Evolutionary conservation across 2,329 filamentous ascomycete species (phyloP).

Genomic region (Penicillium decumbens): DNA sequence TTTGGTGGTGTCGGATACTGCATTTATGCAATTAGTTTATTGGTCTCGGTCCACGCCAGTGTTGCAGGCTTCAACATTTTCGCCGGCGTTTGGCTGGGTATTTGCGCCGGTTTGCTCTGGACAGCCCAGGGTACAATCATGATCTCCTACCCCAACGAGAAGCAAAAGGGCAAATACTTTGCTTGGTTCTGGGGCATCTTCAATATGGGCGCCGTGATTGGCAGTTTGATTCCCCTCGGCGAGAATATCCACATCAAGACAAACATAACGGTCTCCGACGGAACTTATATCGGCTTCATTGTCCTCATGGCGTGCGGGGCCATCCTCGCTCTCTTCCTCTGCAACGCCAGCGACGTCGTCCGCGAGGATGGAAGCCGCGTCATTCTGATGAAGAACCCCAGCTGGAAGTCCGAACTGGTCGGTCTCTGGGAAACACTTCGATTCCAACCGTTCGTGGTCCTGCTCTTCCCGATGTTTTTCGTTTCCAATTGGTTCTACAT

Average conservation of each 20-base stretch:
- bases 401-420: constrained; percentile 68
- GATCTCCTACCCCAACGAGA: constrained; percentile 76
- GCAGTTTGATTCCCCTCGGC: constrained; percentile 48
- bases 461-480: constrained; percentile 75
- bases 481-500: constrained; percentile 72
- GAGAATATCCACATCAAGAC: constrained; percentile 37
- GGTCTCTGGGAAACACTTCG: constrained; percentile 68
- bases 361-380: constrained; percentile 71
- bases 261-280: constrained; percentile 49
- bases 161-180: constrained; percentile 77
- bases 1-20: constrained; percentile 42
- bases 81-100: constrained; percentile 43
- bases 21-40: constrained; percentile 35
- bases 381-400: constrained; percentile 81
- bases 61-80: constrained; percentile 45
- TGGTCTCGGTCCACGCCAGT: constrained; percentile 42
- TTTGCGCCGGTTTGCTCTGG: constrained; percentile 47
- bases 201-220: constrained; percentile 81
- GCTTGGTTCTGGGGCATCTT: constrained; percentile 91
- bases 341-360: constrained; percentile 64
- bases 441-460: constrained; percentile 64
- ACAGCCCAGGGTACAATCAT: constrained; percentile 47
- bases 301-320: constrained; percentile 69
- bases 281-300: constrained; percentile 78
- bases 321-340: constrained; percentile 61